These are phyloP conservation scores for Phlyctochytrium bullatum DNA, from an alignment of 192 early-diverging fungal genomes.

Conservation along the genomic window DNA sequence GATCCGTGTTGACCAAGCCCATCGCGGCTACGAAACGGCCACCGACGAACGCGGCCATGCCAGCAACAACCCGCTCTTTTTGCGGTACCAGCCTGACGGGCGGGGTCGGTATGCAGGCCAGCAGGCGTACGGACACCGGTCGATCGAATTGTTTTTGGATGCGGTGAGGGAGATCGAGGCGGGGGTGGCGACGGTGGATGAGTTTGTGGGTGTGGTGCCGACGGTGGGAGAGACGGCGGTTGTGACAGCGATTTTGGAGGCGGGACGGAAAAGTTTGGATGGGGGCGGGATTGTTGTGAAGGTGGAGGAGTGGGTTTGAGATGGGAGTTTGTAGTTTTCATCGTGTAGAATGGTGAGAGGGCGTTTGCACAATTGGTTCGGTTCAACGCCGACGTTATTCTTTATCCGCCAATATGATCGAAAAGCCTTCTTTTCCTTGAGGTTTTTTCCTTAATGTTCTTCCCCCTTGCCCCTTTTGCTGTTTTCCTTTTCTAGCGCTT, in stretches of 20 bases:
- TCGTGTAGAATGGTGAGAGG: too few relatives aligned
- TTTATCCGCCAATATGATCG: too few relatives aligned
- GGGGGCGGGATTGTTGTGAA: conserved; percentile 6
- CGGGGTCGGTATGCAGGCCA: conserved; percentile 43
- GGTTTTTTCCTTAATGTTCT: too few relatives aligned
- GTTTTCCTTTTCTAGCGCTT: too few relatives aligned
- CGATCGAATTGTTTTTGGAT: conserved; percentile 39
- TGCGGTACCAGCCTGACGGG: conserved; percentile 46
- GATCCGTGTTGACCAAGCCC: conserved; percentile 43
- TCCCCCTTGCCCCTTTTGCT: too few relatives aligned
- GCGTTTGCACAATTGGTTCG: too few relatives aligned
- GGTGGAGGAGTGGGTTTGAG: not conserved
- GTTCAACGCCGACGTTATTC: too few relatives aligned
- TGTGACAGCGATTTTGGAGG: conserved; percentile 44
- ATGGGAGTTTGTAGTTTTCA: too few relatives aligned
- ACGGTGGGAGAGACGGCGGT: conserved; percentile 37
- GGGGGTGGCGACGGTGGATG: conserved; percentile 16
- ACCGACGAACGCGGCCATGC: conserved; percentile 31
- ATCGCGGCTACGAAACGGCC: conserved; percentile 42
- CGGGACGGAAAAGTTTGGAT: conserved; percentile 43
- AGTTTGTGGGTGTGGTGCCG: conserved; percentile 34
- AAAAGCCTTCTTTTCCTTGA: too few relatives aligned
- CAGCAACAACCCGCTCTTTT: conserved; percentile 38
- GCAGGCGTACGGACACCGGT: conserved; percentile 35
- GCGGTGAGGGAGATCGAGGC: conserved; percentile 25